A percentile compares a stretch with the other conserved stretches of the same genome.
Conservation (phyloP, 495 filamentous ascomycete genomes). For the Darksidea phi region DNA sequence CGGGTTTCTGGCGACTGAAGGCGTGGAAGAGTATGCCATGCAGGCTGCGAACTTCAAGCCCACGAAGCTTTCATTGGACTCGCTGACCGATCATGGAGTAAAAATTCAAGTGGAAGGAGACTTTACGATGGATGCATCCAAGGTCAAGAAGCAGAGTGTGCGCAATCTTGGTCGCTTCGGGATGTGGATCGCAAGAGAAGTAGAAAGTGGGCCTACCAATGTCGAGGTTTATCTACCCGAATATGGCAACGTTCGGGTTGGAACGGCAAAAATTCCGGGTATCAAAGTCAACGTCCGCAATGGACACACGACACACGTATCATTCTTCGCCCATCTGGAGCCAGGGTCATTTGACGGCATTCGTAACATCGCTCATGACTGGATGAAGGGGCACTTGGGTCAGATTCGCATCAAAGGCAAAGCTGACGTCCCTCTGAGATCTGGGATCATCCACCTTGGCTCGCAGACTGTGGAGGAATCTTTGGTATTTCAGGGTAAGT, state of each 20-base stretch:
- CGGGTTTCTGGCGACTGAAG: conserved; percentile 76
- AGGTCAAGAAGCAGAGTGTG: conserved; percentile 66
- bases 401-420: conserved; percentile 67
- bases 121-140: conserved; percentile 72
- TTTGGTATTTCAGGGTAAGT: conserved; percentile 75
- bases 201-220: conserved; percentile 66
- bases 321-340: conserved; percentile 71
- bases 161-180: conserved; percentile 71
- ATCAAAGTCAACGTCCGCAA: conserved; percentile 73
- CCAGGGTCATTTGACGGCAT: conserved; percentile 77
- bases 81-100: conserved; percentile 73
- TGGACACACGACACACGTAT: conserved; percentile 69
- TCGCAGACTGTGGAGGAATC: conserved; percentile 68
- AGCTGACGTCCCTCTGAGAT: conserved; percentile 66
- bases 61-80: conserved; percentile 76
- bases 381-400: conserved; percentile 73
- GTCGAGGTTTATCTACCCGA: conserved; percentile 81
- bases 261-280: conserved; percentile 70
- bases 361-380: conserved; percentile 79
- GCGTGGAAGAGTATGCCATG: conserved; percentile 79
- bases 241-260: conserved; percentile 74
- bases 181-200: conserved; percentile 76
- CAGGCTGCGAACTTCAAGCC: conserved; percentile 79
- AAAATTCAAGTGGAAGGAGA: conserved; percentile 74
- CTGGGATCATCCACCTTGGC: conserved; percentile 74